Percentiles rank a stretch among this genome's conserved stretches.
phyloP scores from a whole-genome alignment of 2,329 filamentous ascomycete species.

The Cladobotryum protrusum region DNA sequence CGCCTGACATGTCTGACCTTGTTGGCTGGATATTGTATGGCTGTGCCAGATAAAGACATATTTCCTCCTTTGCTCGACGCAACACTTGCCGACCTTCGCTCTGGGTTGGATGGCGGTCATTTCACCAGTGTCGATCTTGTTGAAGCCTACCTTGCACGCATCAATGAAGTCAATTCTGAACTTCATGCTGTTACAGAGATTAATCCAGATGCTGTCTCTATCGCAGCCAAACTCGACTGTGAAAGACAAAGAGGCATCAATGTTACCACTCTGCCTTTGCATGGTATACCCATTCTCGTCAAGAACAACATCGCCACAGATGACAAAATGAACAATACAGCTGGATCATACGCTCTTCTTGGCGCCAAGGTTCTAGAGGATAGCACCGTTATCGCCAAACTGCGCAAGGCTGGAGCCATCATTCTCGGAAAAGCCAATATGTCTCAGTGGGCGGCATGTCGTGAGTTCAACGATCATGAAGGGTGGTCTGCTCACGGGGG shows the following conservation, averaged over 20 bases:
- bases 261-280: constrained; percentile 38
- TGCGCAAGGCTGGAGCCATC: constrained; percentile 53
- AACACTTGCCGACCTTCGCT: constrained; percentile 17
- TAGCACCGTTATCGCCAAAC: constrained; percentile 46
- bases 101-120: constrained; percentile 14
- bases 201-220: constrained; percentile 32
- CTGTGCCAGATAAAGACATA: background rate
- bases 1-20: too few relatives aligned
- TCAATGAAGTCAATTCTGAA: constrained; percentile 18
- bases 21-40: too few relatives aligned
- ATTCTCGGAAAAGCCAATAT: constrained; percentile 60
- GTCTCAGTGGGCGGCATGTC: constrained; percentile 56
- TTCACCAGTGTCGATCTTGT: constrained; percentile 34
- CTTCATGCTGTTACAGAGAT: constrained; percentile 29
- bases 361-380: constrained; percentile 43
- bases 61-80: constrained; percentile 16
- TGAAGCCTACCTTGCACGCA: constrained; percentile 23
- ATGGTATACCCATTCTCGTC: constrained; percentile 59
- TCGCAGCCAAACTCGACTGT: constrained; percentile 31
- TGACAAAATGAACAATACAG: constrained; percentile 56
- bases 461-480: constrained; percentile 46
- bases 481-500: constrained; percentile 61
- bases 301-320: constrained; percentile 62
- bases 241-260: constrained; percentile 10
- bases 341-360: constrained; percentile 57